Percentiles rank a stretch among this genome's conserved stretches.
Conservation (phyloP, 139 green algal species). For the Tetradesmus lagerheimii region DNA sequence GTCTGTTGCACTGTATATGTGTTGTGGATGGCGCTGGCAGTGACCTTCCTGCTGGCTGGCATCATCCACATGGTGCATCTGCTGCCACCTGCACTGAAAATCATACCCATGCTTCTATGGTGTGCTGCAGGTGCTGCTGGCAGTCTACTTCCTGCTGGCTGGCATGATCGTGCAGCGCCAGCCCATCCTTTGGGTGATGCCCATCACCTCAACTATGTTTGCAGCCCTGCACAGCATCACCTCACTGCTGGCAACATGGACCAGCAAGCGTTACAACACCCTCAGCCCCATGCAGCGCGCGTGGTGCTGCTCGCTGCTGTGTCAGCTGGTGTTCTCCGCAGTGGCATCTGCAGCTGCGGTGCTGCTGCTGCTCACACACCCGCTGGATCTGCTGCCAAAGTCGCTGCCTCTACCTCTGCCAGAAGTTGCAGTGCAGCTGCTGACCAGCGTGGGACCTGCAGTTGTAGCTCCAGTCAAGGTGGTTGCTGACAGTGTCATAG, state of each 20-base stretch:
- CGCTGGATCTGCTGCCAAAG: conserved; percentile 43
- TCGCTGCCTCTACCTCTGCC: neutral
- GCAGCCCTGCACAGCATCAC: conserved; percentile 39
- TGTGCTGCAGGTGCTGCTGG: conserved; percentile 73
- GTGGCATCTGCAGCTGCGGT: conserved; percentile 44
- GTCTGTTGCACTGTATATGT: neutral
- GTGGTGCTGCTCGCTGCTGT: conserved; percentile 31
- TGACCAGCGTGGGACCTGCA: neutral
- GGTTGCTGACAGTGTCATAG: neutral
- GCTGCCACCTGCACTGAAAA: neutral
- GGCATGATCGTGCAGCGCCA: conserved; percentile 77
- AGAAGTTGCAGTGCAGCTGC: neutral
- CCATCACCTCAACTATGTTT: conserved; percentile 63
- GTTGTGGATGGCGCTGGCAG: neutral
- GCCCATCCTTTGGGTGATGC: conserved; percentile 79
- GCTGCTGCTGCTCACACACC: conserved; percentile 46
- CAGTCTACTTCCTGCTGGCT: conserved; percentile 88
- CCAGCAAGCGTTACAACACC: neutral
- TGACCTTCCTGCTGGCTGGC: neutral
- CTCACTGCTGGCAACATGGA: neutral
- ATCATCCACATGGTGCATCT: neutral
- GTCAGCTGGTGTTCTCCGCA: conserved; percentile 63
- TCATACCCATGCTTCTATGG: neutral
- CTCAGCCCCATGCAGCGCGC: neutral
- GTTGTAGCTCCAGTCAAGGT: neutral